Conservation (phyloP, 2,329 filamentous ascomycete genomes). For the Endoconidiophora polonica region DNA sequence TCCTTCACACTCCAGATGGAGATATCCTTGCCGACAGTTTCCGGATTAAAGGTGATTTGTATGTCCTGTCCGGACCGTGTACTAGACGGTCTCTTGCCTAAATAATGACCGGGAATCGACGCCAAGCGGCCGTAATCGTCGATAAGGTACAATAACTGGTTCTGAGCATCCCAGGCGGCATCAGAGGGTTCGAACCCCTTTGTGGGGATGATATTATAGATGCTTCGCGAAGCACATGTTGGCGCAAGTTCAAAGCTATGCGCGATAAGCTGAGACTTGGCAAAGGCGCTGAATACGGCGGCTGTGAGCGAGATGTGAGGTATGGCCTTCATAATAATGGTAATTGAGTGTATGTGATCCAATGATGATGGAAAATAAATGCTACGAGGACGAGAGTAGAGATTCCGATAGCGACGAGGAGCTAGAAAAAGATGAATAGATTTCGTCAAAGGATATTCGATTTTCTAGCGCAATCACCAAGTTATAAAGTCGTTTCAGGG, state of each 20-base stretch:
- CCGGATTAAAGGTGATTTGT: not conserved
- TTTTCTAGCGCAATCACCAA: too few relatives aligned
- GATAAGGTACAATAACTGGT: slow-evolving; percentile 7
- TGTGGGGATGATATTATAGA: slow-evolving; percentile 6
- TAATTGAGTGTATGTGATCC: too few relatives aligned
- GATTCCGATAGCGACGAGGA: not conserved
- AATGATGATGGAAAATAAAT: not conserved
- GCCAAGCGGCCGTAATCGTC: slow-evolving; percentile 12
- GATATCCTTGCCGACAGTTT: slow-evolving; percentile 1
- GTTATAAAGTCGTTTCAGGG: too few relatives aligned
- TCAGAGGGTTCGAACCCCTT: slow-evolving; percentile 10
- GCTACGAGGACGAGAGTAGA: not conserved
- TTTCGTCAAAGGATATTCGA: too few relatives aligned
- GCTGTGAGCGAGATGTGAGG: not conserved
- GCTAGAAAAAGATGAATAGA: not conserved
- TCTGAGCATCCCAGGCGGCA: slow-evolving; percentile 10
- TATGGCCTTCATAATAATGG: not conserved
- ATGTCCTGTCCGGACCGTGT: not conserved
- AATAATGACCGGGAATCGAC: slow-evolving; percentile 7
- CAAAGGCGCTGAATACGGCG: not conserved
- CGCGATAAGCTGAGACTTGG: slow-evolving; percentile 5
- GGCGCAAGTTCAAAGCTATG: not conserved
- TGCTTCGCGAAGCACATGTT: slow-evolving; percentile 5
- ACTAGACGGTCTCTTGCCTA: not conserved
- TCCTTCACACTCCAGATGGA: slow-evolving; percentile 10